phyloP scores from a whole-genome alignment of 139 green algal genomes.

The Pseudopediastrum boryanum region DNA sequence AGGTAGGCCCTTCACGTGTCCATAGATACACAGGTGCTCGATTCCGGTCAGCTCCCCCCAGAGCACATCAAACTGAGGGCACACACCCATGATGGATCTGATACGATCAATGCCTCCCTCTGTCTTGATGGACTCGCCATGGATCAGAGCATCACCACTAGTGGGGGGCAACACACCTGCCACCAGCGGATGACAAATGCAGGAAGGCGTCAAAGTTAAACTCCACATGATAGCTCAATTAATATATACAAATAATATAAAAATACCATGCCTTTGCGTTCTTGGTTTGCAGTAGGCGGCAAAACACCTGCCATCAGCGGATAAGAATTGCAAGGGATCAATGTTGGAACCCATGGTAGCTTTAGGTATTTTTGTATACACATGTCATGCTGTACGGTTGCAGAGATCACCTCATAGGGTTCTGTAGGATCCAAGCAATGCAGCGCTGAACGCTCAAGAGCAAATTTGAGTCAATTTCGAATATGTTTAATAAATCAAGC shows the following conservation, averaged over 20 bases:
- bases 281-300: not conserved
- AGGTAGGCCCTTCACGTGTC: slow-evolving; percentile 77
- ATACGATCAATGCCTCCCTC: slow-evolving; percentile 38
- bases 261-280: not conserved
- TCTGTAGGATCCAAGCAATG: too few species aligned
- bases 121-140: slow-evolving; percentile 59
- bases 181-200: not conserved
- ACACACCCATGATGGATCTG: slow-evolving; percentile 72
- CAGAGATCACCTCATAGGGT: too few species aligned
- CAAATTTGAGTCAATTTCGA: too few species aligned
- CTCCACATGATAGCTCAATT: too few species aligned
- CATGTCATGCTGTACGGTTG: too few species aligned
- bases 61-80: slow-evolving; percentile 96
- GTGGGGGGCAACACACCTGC: slow-evolving; percentile 43
- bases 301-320: too few species aligned
- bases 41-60: slow-evolving; percentile 88
- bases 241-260: too few species aligned
- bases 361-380: too few species aligned
- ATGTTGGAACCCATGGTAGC: not conserved
- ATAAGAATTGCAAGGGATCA: not conserved
- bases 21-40: slow-evolving; percentile 93
- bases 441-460: too few species aligned
- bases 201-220: not conserved
- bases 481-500: too few species aligned
- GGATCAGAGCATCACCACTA: slow-evolving; percentile 77